Percentiles rank a stretch among this genome's conserved stretches.
Evolutionary conservation across 441 rosid species (phyloP).

Genomic region (Pelargonium citronellum): DNA sequence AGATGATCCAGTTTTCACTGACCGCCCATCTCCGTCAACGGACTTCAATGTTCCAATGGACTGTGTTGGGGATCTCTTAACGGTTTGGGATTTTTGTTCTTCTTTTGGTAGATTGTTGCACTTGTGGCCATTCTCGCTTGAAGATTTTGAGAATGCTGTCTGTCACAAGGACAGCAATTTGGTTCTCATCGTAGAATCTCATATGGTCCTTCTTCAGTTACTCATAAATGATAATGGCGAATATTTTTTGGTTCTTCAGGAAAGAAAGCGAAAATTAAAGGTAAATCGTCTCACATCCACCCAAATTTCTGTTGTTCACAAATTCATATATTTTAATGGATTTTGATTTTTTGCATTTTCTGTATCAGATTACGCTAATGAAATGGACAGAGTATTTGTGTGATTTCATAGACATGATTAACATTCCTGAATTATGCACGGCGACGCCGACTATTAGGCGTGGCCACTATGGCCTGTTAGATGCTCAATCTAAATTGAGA

Average conservation of each 20-base stretch:
- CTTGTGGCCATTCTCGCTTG: slow-evolving; percentile 72
- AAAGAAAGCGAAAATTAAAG: slow-evolving; percentile 61
- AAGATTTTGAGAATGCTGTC: slow-evolving; percentile 87
- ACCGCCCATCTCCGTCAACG: slow-evolving; percentile 68
- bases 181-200: slow-evolving; percentile 69
- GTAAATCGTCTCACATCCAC: slow-evolving; percentile 28
- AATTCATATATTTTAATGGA: slow-evolving; percentile 18
- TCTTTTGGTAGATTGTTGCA: slow-evolving; percentile 68
- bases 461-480: slow-evolving; percentile 85
- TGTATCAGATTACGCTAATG: slow-evolving; percentile 64
- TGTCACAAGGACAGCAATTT: slow-evolving; percentile 74
- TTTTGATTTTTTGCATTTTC: slow-evolving; percentile 20
- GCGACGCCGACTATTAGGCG: slow-evolving; percentile 58
- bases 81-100: slow-evolving; percentile 96
- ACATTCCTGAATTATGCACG: slow-evolving; percentile 43
- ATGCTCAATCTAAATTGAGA: slow-evolving; percentile 48
- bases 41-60: slow-evolving; percentile 72
- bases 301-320: background rate
- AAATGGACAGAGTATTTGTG: slow-evolving; percentile 87
- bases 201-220: slow-evolving; percentile 70
- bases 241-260: slow-evolving; percentile 34
- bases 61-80: slow-evolving; percentile 77
- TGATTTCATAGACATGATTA: slow-evolving; percentile 68
- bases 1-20: slow-evolving; percentile 65
- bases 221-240: slow-evolving; percentile 53